phyloP scores from a whole-genome alignment of 1,284 basidiomycete species.

The Irpex rosettiformis region DNA sequence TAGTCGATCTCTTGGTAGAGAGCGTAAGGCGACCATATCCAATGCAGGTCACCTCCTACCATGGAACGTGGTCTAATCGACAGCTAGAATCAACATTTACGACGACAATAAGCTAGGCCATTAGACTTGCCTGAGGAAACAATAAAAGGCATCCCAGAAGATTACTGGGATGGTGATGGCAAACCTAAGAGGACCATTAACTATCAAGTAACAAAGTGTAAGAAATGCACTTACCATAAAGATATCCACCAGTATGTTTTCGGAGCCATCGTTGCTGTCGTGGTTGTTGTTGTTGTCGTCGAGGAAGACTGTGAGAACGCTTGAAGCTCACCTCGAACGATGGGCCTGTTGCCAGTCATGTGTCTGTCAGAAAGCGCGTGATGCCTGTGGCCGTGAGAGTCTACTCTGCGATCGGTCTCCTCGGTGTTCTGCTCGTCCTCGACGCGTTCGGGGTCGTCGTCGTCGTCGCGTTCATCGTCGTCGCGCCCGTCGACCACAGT shows the following conservation, averaged over 20 bases:
- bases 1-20: slow-evolving; percentile 74
- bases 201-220: slow-evolving; percentile 6
- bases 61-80: slow-evolving; percentile 53
- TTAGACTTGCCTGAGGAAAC: slow-evolving; percentile 56
- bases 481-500: not conserved
- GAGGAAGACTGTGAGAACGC: slow-evolving; percentile 12
- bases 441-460: not conserved
- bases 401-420: not conserved
- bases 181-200: slow-evolving; percentile 37
- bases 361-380: not conserved
- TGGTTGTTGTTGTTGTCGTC: not conserved
- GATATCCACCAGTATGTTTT: slow-evolving; percentile 25
- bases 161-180: slow-evolving; percentile 56
- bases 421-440: not conserved
- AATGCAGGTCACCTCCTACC: slow-evolving; percentile 80
- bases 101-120: not conserved
- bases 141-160: slow-evolving; percentile 70
- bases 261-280: slow-evolving; percentile 22
- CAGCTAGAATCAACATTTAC: not conserved
- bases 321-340: not conserved
- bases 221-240: slow-evolving; percentile 23
- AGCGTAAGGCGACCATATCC: slow-evolving; percentile 84
- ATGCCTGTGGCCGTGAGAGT: not conserved
- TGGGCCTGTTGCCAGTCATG: not conserved
- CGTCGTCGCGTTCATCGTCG: slow-evolving; percentile 7